Evolutionary conservation across 306 rosid species (phyloP), one percentile per base, ranked within the genome.

Genomic region (Hippophae gyantsensis): DNA sequence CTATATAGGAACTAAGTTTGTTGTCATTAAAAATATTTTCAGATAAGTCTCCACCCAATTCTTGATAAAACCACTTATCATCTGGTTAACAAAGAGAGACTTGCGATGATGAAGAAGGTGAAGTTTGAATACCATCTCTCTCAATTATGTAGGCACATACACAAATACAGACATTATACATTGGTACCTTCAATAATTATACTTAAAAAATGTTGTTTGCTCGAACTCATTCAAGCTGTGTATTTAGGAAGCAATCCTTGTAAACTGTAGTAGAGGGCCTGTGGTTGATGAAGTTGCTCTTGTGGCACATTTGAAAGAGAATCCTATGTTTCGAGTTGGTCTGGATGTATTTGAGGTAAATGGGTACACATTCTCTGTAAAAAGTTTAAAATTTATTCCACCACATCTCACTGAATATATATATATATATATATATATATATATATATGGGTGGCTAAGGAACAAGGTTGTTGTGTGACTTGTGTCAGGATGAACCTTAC

Each of bases 21-120:
- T 58, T 65, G 38, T 62, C 62, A 50, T 42, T 62, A 40, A 50
- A 72, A 58, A 61, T 67, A 67, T 50, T 70, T 78, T 67, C 59
- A 93, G 99, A 88, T 93, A 66, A 93, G 99, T 85, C 99, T 93
- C 67, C 99, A 93, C 62, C 99, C 99, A 10, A 7, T 93, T 25
- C 76, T 93, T 73, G 97, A 93, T 69, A 93, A 93, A 76, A 88
- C 97, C 62, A 93, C 99, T 49, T 93, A 82, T 76, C 97, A 93
- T 77, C 83, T 93, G 64, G 79, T 93, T 74, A 93, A 93, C 90
- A 93, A 88, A 81, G 89, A 93, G 67, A 86, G 89, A 0, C 85
- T 93, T 5, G 54, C 96, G 50, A 65, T 55, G 61, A 93, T 93
- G 99, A 93, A 93, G 84, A 88, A 93, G 95, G 99, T 82, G 53